Base-by-base conservation (phyloP, 306 rosid species). In the Luffa acutangula region DNA sequence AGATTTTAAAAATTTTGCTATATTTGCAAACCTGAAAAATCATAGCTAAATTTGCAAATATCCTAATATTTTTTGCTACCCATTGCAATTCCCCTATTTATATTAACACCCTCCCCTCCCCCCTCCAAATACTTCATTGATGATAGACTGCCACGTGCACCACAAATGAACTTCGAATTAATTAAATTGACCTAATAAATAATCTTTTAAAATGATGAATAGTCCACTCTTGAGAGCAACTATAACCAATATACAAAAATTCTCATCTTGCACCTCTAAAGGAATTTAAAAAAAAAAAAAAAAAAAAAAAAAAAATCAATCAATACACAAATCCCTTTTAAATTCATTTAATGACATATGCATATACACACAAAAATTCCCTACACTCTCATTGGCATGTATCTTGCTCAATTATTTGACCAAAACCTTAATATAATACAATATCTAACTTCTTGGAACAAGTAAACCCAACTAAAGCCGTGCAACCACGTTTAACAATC, bases 401-500 rank as follows among this genome's bases (percentile, higher is more conserved):
- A 69, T 69, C 75, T 69, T 69, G 33, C 37, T 36, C 13, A 41
- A 9, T 41, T 20, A 4, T 9, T 39, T 41, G 7, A 8, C 25
- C 25, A 18, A 6, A 6, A 41, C 15, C 75, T 43, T 6, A 43
- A 20, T 70, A 42, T 70, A 17, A 45, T 70, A 70, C 45, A 51
- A 70, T 70, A 45, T 70, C 56, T 70, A 42, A 70, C 54, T 69
- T 9, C 11, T 9, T 4, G 15, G 9, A 45, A 63, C 43, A 63
- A 71, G 76, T 43, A 71, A 71, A 20, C 37, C 8, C 39, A 70
- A 43, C 17, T 20, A 13, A 70, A 45, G 76, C 56, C 76, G 76
- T 71, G 76, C 76, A 12, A 2, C 56, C 76, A 71, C 76, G 76
- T 71, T 71, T 45, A 39, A 18, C 51, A 67, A 64, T 60, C 36